Conservation (phyloP, 2,329 filamentous ascomycete species). For the Diaporthe sp. region DNA sequence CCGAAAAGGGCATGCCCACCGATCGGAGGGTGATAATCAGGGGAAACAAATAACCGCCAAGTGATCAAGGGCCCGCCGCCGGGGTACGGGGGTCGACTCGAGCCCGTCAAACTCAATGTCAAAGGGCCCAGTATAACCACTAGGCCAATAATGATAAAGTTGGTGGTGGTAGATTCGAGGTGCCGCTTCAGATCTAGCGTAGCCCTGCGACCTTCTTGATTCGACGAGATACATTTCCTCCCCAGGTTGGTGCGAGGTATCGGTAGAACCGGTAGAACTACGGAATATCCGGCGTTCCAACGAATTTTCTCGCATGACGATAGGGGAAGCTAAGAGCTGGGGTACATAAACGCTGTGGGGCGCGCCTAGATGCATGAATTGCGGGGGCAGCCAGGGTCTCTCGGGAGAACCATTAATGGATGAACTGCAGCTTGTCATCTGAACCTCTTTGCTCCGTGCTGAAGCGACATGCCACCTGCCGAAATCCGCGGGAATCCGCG, state of each 20-base stretch:
- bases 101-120: background rate
- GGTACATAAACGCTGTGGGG: constrained; percentile 8
- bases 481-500: background rate
- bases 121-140: background rate
- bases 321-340: background rate
- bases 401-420: background rate
- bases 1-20: background rate
- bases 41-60: constrained; percentile 26
- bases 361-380: constrained; percentile 1
- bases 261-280: background rate
- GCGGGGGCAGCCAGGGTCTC: background rate
- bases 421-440: background rate
- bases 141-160: background rate
- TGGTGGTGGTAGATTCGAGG: background rate
- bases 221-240: background rate
- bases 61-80: background rate
- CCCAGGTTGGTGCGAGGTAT: background rate
- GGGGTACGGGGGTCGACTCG: background rate
- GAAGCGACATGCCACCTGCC: background rate
- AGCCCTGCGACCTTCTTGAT: constrained; percentile 11
- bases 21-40: constrained; percentile 10
- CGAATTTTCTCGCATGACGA: background rate
- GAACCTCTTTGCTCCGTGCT: no score
- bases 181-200: constrained; percentile 1
- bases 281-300: background rate